phyloP scores from a whole-genome alignment of 345 rosid species.

The Euphorbia lathyris region DNA sequence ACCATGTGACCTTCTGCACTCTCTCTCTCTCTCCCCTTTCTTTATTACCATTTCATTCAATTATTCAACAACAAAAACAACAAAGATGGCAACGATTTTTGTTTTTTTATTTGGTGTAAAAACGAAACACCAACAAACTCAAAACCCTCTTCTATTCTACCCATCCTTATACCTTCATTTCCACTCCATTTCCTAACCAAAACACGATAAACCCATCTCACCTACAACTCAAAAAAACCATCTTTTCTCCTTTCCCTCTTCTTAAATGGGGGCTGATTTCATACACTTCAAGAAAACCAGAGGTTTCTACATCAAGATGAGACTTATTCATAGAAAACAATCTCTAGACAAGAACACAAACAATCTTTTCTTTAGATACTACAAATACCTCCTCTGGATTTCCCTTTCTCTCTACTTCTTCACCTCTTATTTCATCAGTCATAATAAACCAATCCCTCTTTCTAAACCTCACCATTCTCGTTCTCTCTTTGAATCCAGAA shows the following conservation, averaged over 20 bases:
- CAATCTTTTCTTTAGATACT: constrained; percentile 46
- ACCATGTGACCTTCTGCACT: constrained; percentile 36
- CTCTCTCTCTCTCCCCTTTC: constrained; percentile 12
- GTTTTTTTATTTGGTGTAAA: constrained; percentile 18
- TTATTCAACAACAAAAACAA: neutral
- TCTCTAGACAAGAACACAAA: constrained; percentile 30
- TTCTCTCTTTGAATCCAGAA: constrained; percentile 58
- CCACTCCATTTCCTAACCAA: constrained; percentile 44
- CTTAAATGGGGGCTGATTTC: constrained; percentile 44
- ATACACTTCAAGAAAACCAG: constrained; percentile 43
- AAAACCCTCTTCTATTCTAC: neutral
- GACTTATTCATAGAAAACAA: constrained; percentile 38
- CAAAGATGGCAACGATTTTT: neutral
- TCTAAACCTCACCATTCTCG: constrained; percentile 48
- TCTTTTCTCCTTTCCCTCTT: neutral
- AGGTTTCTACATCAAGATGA: constrained; percentile 50
- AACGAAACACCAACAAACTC: constrained; percentile 48
- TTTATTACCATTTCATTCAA: constrained; percentile 5
- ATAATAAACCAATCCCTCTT: constrained; percentile 48
- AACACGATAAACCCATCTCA: constrained; percentile 51
- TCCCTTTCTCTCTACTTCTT: constrained; percentile 69
- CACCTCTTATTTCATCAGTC: constrained; percentile 57
- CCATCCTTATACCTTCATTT: constrained; percentile 48
- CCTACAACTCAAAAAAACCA: constrained; percentile 16
- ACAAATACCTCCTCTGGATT: constrained; percentile 85